A percentile compares a stretch with the other conserved stretches of the same genome.
Evolutionary conservation across 2,329 filamentous ascomycete genomes (phyloP).

Genomic region (Fusarium anguioides): DNA sequence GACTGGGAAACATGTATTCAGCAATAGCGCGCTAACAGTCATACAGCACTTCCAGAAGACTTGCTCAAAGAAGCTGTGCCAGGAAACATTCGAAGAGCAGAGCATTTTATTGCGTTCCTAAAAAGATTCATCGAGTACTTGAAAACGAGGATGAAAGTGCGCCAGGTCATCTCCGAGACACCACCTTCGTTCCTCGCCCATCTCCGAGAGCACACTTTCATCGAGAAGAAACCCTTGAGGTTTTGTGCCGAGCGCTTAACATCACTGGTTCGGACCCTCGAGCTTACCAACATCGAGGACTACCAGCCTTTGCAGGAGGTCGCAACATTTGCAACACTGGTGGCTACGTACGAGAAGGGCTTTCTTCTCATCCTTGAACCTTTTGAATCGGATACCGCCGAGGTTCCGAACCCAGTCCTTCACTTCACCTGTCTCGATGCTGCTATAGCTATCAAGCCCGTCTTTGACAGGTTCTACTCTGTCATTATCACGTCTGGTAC

Average conservation of each 20-base stretch:
- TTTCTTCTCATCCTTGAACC: constrained; percentile 97
- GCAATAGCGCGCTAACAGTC: constrained; percentile 1
- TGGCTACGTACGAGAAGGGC: constrained; percentile 96
- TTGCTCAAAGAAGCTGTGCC: constrained; percentile 95
- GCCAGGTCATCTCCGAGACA: constrained; percentile 96
- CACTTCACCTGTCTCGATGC: constrained; percentile 98
- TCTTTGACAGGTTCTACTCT: constrained; percentile 96
- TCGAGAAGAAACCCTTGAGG: constrained; percentile 92
- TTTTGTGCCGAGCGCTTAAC: constrained; percentile 97
- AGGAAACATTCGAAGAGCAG: constrained; percentile 93
- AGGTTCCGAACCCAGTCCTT: constrained; percentile 94
- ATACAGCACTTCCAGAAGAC: constrained; percentile 83
- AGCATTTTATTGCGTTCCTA: constrained; percentile 94
- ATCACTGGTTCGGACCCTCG: constrained; percentile 91
- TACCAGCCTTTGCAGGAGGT: constrained; percentile 97
- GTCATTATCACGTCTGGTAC: constrained; percentile 99
- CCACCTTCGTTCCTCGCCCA: constrained; percentile 93
- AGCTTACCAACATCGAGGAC: constrained; percentile 97
- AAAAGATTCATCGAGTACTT: constrained; percentile 98
- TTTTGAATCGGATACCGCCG: constrained; percentile 93
- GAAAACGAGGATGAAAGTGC: constrained; percentile 97
- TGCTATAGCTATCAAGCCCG: constrained; percentile 96
- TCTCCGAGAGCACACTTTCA: constrained; percentile 95
- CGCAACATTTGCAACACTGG: constrained; percentile 94
- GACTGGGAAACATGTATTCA: not conserved